Evolutionary conservation across 139 green algal species (phyloP), one percentile per base, ranked within the genome.

Genomic region (Diplosphaera chodatii): DNA sequence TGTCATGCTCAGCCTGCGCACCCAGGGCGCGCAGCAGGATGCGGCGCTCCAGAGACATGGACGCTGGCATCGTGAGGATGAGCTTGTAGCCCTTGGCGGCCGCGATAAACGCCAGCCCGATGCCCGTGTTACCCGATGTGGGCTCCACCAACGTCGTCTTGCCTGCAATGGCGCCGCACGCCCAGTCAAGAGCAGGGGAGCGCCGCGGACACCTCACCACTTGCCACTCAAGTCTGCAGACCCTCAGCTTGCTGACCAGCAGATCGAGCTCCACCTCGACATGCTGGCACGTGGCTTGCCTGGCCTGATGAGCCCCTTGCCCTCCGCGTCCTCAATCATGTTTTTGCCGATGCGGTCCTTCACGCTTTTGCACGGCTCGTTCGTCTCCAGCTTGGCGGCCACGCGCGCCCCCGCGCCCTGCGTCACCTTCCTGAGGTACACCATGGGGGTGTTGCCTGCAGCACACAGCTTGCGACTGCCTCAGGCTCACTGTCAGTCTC

Each of bases 21-120:
- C 92, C 92, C 79, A 97, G 96, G 28, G 95, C 95, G 28, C 83
- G 80, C 68, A 99, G 84, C 81, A 99, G 80, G 29, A 97, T 87
- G 48, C 95, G 82, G 21, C 94, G 83, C 81, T 99, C 95, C 27
- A 98, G 74, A 25, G 86, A 96, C 95, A 99, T 99, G 76, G 89
- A 96, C 21, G 95, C 95, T 1, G 95, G 95, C 95, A 99, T 99
- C 63, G 95, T 99, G 20, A 99, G 86, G 25, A 97, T 92, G 23
- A 94, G 83, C 82, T 97, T 93, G 92, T 99, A 99, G 68, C 94
- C 94, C 72, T 89, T 91, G 22, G 89, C 85, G 2, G 92, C 93
- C 20, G 94, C 94, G 25, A 98, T 89, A 76, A 98, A 98, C 6
- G 94, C 94, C 63, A 98, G 88, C 0, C 91, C 94, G 69, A 98